These are phyloP conservation scores for Trametes cinnabarina DNA, from an alignment of 768 basidiomycete genomes.

Conservation along the genomic window DNA sequence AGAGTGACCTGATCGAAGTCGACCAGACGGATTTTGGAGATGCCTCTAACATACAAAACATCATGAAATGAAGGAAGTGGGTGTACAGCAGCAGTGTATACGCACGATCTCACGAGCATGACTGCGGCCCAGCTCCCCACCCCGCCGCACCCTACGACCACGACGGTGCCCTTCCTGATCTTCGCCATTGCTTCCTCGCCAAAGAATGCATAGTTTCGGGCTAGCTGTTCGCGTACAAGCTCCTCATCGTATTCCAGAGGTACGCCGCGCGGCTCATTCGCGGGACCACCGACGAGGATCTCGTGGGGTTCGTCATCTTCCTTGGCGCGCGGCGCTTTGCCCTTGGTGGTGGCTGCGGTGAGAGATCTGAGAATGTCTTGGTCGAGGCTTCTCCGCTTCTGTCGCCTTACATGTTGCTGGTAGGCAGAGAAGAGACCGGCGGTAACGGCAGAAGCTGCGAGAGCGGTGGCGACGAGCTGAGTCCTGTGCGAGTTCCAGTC, in stretches of 20 bases:
- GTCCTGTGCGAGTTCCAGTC: slow-evolving; percentile 49
- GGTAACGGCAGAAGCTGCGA: slow-evolving; percentile 62
- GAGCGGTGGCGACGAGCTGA: slow-evolving; percentile 65
- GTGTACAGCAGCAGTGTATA: slow-evolving; percentile 18
- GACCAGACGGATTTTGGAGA: slow-evolving; percentile 73
- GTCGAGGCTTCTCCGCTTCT: slow-evolving; percentile 51
- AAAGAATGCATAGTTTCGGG: slow-evolving; percentile 93
- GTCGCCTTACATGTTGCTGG: slow-evolving; percentile 43
- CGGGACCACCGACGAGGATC: slow-evolving; percentile 1
- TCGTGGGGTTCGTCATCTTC: slow-evolving; percentile 3
- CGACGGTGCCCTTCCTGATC: slow-evolving; percentile 73
- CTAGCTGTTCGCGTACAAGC: slow-evolving; percentile 84
- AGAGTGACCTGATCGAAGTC: slow-evolving; percentile 97
- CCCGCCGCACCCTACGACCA: slow-evolving; percentile 92
- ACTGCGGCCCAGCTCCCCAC: slow-evolving; percentile 96
- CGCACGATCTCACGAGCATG: slow-evolving; percentile 89
- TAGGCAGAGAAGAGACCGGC: slow-evolving; percentile 60
- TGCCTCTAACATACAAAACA: slow-evolving; percentile 46
- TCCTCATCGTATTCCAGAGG: slow-evolving; percentile 62
- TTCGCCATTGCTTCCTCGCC: slow-evolving; percentile 85
- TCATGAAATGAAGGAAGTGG: background rate
- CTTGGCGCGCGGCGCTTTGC: background rate
- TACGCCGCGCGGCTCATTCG: background rate
- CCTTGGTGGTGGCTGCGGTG: slow-evolving; percentile 17
- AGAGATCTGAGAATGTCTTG: slow-evolving; percentile 57